Base-by-base conservation (phyloP, 306 rosid genomes). In the Betula pendula region DNA sequence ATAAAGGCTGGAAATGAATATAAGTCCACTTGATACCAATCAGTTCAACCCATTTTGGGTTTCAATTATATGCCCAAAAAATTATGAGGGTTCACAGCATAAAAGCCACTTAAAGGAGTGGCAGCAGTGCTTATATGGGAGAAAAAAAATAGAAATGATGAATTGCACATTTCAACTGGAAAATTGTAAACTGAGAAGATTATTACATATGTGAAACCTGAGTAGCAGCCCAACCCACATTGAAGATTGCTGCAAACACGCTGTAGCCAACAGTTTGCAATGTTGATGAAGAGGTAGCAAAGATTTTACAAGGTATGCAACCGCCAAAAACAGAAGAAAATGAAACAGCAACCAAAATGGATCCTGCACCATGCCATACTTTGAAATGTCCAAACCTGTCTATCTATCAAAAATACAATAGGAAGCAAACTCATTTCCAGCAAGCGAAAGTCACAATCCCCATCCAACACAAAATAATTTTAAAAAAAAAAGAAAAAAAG, bases 311-410 rank as follows among this genome's bases (percentile, higher is more conserved):
- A 1, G 97, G 97, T 13, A 94, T 66, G 85, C 98, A 94, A 76
- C 87, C 89, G 19, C 98, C 98, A 87, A 94, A 94, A 70, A 92
- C 96, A 4, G 98, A 94, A 83, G 98, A 94, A 90, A 94, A 94
- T 59, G 98, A 94, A 78, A 89, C 77, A n/a, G 98, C 96, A 76
- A 94, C 98, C 90, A 94, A 83, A 58, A 86, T 16, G 75, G 98
- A 94, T 80, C 98, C 98, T n/a, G 93, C 97, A 67, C 83, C 97
- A 85, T 95, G 98, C 97, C 98, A 95, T 85, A 92, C 80, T 85
- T 95, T 92, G 91, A 95, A 92, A 88, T 84, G 94, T 71, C 98
- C 98, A 79, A 92, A 95, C 73, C 96, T 83, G 84, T 95, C 98
- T 83, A 95, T 95, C 98, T 95, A 79, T 84, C 88, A 84, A 80